Evolutionary conservation across 495 filamentous ascomycete species (phyloP), one percentile per base, ranked within the genome.

Genomic region (Penicillium turbatum): DNA sequence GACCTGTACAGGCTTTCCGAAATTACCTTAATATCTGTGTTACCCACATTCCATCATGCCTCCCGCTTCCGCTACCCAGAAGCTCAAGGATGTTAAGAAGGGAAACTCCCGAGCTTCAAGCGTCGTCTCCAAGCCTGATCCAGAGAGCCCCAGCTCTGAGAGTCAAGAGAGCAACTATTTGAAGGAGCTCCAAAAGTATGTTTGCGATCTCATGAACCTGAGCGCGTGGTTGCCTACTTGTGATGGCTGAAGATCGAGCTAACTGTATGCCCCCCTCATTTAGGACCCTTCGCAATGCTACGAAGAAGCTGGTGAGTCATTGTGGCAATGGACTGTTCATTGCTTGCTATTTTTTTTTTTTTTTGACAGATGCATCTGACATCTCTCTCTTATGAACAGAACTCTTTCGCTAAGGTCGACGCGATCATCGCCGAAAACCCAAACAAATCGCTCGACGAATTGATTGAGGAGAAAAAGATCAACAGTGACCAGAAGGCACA

Each of bases 401-500:
- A 84, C 62, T 83, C 86, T 52, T 85, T 85, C 53, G 74, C 83
- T 53, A 95, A 89, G 69, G 86, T 90, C 54, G 90, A 95, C 55
- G 59, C 78, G 40, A 82, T 95, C 51, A 71, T 95, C 63, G 84
- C 82, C 35, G 88, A 90, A 66, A 85, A 95, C 73, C 80, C 82
- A 27, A 82, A 70, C 61, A 85, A 85, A 68, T 80, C 82, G 2
- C 83, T 97, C 41, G 92, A 97, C 48, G 83, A 93, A n/a, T 82
- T 97, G 27, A 85, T 97, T 12, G 71, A 77, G 8, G 67, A 79
- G 48, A 88, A 87, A 73, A 88, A 92, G 68, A 92, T 99, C 78
- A 99, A 97, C 66, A 58, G 72, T 60, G 95, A 99, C 70, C 91
- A 97, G 70, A 95, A 90, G 69, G 84, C 87, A 7, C 88, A 96